These are phyloP conservation scores for Colletotrichum sublineola DNA, from an alignment of 2,329 filamentous ascomycete species.

Conservation along the genomic window DNA sequence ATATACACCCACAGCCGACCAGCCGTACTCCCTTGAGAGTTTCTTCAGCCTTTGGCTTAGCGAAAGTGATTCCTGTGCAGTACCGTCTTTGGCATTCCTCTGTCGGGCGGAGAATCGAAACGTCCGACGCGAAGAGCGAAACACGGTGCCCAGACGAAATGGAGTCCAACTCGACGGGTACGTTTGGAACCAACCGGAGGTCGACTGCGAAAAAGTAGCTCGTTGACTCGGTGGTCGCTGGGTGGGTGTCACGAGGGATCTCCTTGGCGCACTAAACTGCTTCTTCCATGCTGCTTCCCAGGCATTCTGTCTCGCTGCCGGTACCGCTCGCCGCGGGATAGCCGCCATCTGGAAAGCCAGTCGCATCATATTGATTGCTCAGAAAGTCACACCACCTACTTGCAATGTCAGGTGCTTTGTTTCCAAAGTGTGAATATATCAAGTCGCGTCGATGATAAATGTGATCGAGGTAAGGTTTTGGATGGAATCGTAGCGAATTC, in stretches of 20 bases:
- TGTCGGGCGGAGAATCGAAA: constrained; percentile 41
- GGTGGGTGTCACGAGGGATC: constrained; percentile 18
- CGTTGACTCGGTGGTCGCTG: constrained; percentile 2
- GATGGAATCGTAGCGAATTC: constrained; percentile 12
- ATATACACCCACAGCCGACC: constrained; percentile 94
- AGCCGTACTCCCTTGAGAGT: constrained; percentile 92
- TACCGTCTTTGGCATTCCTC: constrained; percentile 17
- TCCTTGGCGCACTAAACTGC: constrained; percentile 20
- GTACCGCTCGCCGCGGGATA: constrained; percentile 29
- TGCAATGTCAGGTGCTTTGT: neutral
- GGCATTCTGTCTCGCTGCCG: constrained; percentile 25
- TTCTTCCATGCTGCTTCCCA: constrained; percentile 37
- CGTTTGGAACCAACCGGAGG: constrained; percentile 15
- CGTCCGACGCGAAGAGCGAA: constrained; percentile 26
- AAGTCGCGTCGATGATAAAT: constrained; percentile 14
- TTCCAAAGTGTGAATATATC: neutral
- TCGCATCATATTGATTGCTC: constrained; percentile 33
- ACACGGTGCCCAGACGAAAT: constrained; percentile 30
- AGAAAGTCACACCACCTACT: constrained; percentile 5
- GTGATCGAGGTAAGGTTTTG: constrained; percentile 5
- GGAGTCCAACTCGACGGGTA: constrained; percentile 34
- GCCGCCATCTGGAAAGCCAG: constrained; percentile 33
- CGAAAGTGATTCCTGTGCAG: constrained; percentile 56
- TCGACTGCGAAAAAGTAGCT: constrained; percentile 8
- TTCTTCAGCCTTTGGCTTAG: constrained; percentile 82